Evolutionary conservation across 23 red algal species (phyloP).

Genomic region (Cyanidium caldarium): DNA sequence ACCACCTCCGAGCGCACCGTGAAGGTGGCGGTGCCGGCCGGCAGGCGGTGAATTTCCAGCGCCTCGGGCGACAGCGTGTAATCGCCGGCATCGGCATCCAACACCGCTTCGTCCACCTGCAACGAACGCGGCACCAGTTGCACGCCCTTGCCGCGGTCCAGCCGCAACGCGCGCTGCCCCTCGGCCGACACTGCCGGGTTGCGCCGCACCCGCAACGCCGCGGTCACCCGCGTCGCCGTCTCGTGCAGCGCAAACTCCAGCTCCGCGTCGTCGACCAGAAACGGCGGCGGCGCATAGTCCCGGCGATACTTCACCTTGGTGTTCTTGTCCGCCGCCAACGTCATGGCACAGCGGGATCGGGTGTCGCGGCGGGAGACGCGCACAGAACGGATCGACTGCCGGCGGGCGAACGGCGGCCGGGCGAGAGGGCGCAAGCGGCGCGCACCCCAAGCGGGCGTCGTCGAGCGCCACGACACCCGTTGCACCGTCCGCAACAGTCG

Average conservation of each 20-base stretch:
- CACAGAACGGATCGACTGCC: too few relatives aligned
- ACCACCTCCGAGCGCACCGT: constrained; percentile 37
- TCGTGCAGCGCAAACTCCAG: constrained; percentile 58
- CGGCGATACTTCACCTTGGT: too few relatives aligned
- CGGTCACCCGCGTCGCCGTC: constrained; percentile 30
- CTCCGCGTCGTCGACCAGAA: constrained; percentile 33
- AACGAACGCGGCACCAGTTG: constrained; percentile 27
- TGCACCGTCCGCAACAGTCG: too few relatives aligned
- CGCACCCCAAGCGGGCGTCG: too few relatives aligned
- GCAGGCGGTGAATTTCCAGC: constrained; percentile 18
- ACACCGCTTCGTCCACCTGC: constrained; percentile 22
- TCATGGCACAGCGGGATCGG: too few relatives aligned
- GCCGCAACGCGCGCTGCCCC: neutral
- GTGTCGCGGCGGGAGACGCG: too few relatives aligned
- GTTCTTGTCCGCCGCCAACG: too few relatives aligned
- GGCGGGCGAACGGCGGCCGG: too few relatives aligned
- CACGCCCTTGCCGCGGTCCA: constrained; percentile 36
- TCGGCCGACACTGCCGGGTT: neutral
- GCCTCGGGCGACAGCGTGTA: constrained; percentile 10
- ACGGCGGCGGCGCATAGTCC: constrained; percentile 67
- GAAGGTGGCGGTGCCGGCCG: constrained; percentile 5
- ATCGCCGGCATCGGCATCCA: constrained; percentile 8
- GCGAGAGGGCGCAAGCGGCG: too few relatives aligned
- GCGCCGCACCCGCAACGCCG: constrained; percentile 14
- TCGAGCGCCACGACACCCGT: too few relatives aligned